Evolutionary conservation across 2,329 filamentous ascomycete species (phyloP), one percentile per base, ranked within the genome.

Genomic region (Fusarium phyllophilum): DNA sequence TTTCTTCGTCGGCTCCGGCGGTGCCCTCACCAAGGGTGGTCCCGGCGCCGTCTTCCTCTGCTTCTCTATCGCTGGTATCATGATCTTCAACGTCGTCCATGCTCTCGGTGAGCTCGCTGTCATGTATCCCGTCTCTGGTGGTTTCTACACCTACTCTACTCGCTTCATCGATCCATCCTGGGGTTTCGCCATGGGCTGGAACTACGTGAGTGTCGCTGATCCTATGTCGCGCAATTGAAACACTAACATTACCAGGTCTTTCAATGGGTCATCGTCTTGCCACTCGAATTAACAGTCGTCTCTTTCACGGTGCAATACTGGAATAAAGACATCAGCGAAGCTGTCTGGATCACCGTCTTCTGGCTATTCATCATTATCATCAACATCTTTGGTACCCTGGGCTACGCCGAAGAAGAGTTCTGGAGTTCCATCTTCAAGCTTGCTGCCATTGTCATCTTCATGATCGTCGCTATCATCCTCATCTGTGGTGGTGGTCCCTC

Each of bases 91-190:
- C 81, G 88, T 88, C 64, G 85, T 90, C 70, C 88, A 88, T 77
- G 89, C 89, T 66, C 86, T 91, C 56, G 89, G 89, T 73, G 89
- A 91, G 78, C 81, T 91, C 58, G 88, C 89, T 65, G 86, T 90
- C 77, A 86, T 90, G 84, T 91, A 87, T 71, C 89, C 89, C 22
- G 86, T 91, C 77, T 89, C 88, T 76, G 89, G 89, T 79, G 88
- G 88, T 72, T 91, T 91, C 84, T 90, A 89, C 77, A 88, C 87
- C 33, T 91, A 90, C 81, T 88, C 87, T 34, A 84, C 85, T 63
- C 89, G 89, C 59, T 91, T 91, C 77, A 87, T 91, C 70, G 89
- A 90, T 78, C 89, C 89, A 33, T 87, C 89, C 2, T 90, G 88
- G 84, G 86, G 86, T 68, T 88, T 88, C 57, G 86, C 86, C 69